phyloP scores from a whole-genome alignment of 768 basidiomycete species.

The Boletus tylopilopsis region DNA sequence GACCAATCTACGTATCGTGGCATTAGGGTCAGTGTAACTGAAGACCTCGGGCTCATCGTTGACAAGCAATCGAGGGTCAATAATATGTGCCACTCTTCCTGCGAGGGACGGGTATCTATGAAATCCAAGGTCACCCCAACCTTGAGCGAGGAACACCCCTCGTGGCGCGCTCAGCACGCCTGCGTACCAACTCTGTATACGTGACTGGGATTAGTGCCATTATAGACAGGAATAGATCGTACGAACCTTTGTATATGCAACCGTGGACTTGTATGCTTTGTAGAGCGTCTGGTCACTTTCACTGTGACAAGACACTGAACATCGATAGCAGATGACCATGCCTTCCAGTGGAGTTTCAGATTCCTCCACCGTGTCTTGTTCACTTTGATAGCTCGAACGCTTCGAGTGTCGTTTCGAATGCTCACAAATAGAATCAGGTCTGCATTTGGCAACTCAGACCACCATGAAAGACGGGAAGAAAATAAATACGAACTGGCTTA shows the following conservation, averaged over 20 bases:
- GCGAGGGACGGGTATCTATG: background rate
- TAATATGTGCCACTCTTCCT: background rate
- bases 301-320: too few species aligned
- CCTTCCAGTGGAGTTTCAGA: too few species aligned
- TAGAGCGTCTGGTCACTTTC: too few species aligned
- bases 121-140: conserved; percentile 1
- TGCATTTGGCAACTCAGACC: background rate
- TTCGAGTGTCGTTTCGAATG: background rate
- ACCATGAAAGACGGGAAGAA: background rate
- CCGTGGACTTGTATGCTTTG: too few species aligned
- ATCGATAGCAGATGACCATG: too few species aligned
- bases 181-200: too few species aligned
- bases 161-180: background rate
- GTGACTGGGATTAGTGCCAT: too few species aligned
- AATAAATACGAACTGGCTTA: conserved; percentile 7
- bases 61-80: background rate
- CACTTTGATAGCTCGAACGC: too few species aligned
- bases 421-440: background rate
- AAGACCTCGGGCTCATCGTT: background rate
- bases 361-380: too few species aligned
- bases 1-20: background rate
- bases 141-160: background rate
- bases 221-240: too few species aligned
- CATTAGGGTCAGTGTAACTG: background rate
- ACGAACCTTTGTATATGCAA: too few species aligned